Base-by-base conservation (phyloP, 257 asterid genomes). In the Plantago ovata region DNA sequence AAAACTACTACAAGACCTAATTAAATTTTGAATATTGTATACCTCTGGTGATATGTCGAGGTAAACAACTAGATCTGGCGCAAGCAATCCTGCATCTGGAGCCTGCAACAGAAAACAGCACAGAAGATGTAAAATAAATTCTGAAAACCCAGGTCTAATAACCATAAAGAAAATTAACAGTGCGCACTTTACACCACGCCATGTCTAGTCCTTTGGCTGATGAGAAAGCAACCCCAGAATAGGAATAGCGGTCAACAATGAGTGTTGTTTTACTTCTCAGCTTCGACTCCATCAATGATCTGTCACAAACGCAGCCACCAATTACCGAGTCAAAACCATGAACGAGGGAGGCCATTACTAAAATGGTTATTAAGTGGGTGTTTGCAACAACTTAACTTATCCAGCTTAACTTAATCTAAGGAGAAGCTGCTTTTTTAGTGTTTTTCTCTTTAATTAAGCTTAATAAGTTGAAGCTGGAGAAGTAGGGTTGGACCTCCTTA, bases 21-120 rank as follows among this genome's bases (percentile, higher is more conserved):
- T 41, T 33, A 12, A 22, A 15, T 1, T 45, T 44, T 14, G 23
- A 45, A 50, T 16, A 20, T 9, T 50, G 20, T 36, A 47, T 74
- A 92, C 99, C 97, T 86, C 99, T 38, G 97, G 96, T 16, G 89
- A 76, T 74, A 93, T 84, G 64, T 93, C 92, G 64, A 93, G 95
- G 82, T 86, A 89, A 55, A 89, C 60, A 63, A 89, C 99, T 68
- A 85, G 71, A 79, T 88, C 97, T 47, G 98, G 98, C 57, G 97
- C 94, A 57, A 86, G 76, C 83, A 93, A 56, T 40, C 98, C 98
- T 43, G 70, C 74, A 63, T 93, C 98, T 21, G 96, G 94, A 75
- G 94, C 87, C 97, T 89, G 77, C 62, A 53, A 43, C 61, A 33
- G 23, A 62, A 36, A 51, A 54, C n/a, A 11, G 9, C 50, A 9